Base-by-base conservation (phyloP, 768 basidiomycete species). In the Rhodocollybia butyracea region DNA sequence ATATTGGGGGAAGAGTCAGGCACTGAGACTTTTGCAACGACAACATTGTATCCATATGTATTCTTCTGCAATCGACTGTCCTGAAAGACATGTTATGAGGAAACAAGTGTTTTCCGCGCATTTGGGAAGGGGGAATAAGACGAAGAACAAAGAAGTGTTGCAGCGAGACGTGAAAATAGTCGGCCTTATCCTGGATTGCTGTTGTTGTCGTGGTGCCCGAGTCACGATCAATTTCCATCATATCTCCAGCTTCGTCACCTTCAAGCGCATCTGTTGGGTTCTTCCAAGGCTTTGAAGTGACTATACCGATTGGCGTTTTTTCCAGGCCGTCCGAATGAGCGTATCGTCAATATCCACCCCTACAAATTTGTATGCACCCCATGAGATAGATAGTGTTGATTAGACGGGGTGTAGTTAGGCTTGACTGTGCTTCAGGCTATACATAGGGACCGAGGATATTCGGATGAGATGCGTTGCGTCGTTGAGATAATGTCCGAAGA, bases 291-390 rank as follows among this genome's bases (percentile, higher is more conserved):
- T 67, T 58, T 89, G 87, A 45, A 78, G 68, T 36, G 87, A 89
- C 91, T 89, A 92, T 1, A 86, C 79, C 0, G 78, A 73, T 47
- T 85, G 77, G 48, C 89, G 72, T 47, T 85, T 76, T 54, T 83
- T 80, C 89, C 90, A 91, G 6, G 93, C 93, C 3, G 74, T 77
- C 30, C 84, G 76, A n/a, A 93, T 75, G 46, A 95, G 77, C 8
- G 77, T 76, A 36, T 84, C 78, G 65, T 94, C 94, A 42, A 96
- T 89, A 65, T 96, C 93, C 0, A 96, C 90, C 1, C 92, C 93
- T 13, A 87, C 72, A 8, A 94, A 87, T 57, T 77, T 79, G n/a
- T 63, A 65, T 5, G 90, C 86, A 2, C 79, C 80, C 67, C 76
- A 77, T 1, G 70, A 68, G n/a, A n/a, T n/a, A n/a, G n/a, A n/a